Evolutionary conservation across 2,329 filamentous ascomycete genomes (phyloP).

Genomic region (Monosporascus sp.): DNA sequence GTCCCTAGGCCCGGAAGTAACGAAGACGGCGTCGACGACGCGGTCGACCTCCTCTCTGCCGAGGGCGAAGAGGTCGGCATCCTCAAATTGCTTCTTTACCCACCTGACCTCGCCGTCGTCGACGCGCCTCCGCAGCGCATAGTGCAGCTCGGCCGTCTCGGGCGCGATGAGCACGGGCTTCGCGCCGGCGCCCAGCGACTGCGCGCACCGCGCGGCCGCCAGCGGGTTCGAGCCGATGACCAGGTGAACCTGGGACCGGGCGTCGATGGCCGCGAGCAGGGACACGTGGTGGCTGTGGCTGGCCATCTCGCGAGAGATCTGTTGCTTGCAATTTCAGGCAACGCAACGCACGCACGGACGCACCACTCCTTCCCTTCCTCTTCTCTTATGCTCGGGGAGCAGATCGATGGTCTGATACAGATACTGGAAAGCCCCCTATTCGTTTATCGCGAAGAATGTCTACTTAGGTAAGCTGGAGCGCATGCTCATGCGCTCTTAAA

Average conservation of each 20-base stretch:
- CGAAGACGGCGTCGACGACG: conserved; percentile 89
- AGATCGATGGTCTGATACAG: too few relatives aligned
- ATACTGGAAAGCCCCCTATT: too few relatives aligned
- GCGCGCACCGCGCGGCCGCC: conserved; percentile 75
- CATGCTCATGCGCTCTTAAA: too few relatives aligned
- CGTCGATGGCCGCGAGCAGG: conserved; percentile 69
- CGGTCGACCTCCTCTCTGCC: conserved; percentile 74
- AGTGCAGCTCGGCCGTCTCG: conserved; percentile 53
- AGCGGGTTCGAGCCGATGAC: conserved; percentile 83
- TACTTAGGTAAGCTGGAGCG: too few relatives aligned
- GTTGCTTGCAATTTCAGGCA: not conserved
- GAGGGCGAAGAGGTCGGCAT: conserved; percentile 66
- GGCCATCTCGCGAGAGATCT: conserved; percentile 9
- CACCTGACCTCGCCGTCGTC: conserved; percentile 63
- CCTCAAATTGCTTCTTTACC: conserved; percentile 61
- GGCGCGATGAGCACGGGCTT: conserved; percentile 74
- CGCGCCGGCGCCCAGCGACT: conserved; percentile 78
- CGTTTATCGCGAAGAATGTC: too few relatives aligned
- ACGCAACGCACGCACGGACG: too few relatives aligned
- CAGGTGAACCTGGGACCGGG: conserved; percentile 69
- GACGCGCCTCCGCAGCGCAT: conserved; percentile 56
- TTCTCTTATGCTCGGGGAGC: not conserved
- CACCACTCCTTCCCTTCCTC: not conserved
- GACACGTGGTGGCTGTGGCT: conserved; percentile 32
- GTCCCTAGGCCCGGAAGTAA: conserved; percentile 57